A percentile compares a stretch with the other conserved stretches of the same genome.
Evolutionary conservation across 2,329 filamentous ascomycete species (phyloP).

Genomic region (Xylaria sp.): DNA sequence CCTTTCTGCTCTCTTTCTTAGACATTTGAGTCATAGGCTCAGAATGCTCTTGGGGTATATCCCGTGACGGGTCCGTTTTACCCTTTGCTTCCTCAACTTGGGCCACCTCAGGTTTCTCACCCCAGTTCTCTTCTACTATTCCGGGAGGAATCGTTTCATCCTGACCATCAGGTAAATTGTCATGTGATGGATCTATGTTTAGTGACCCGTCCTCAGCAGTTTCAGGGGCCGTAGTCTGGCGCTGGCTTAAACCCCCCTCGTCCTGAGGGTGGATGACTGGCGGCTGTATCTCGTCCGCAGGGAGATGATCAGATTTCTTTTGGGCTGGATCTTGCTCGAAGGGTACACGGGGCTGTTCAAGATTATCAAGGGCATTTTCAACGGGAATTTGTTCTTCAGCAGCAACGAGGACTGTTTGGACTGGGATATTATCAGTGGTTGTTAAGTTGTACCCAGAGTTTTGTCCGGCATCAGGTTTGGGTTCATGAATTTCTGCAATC

Average conservation of each 20-base stretch:
- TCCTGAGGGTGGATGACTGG: background rate
- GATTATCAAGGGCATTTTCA: background rate
- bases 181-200: background rate
- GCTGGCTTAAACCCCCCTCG: background rate
- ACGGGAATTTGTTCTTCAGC: background rate
- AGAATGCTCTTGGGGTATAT: constrained; percentile 25
- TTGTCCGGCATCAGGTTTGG: constrained; percentile 10
- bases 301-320: background rate
- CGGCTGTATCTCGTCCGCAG: background rate
- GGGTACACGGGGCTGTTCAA: background rate
- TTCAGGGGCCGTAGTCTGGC: background rate
- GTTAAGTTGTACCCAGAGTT: background rate
- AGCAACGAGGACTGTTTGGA: background rate
- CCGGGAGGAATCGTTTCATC: constrained; percentile 10
- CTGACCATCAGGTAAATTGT: background rate
- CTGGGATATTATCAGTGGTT: background rate
- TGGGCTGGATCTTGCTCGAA: background rate
- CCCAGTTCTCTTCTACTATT: background rate
- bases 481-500: constrained; percentile 4
- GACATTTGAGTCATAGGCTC: constrained; percentile 38
- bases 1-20: constrained; percentile 42
- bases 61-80: constrained; percentile 1
- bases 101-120: background rate
- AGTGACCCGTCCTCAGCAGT: background rate
- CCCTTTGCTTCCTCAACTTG: background rate